phyloP scores from a whole-genome alignment of 495 filamentous ascomycete species.

The Chlorociboria aeruginascens region DNA sequence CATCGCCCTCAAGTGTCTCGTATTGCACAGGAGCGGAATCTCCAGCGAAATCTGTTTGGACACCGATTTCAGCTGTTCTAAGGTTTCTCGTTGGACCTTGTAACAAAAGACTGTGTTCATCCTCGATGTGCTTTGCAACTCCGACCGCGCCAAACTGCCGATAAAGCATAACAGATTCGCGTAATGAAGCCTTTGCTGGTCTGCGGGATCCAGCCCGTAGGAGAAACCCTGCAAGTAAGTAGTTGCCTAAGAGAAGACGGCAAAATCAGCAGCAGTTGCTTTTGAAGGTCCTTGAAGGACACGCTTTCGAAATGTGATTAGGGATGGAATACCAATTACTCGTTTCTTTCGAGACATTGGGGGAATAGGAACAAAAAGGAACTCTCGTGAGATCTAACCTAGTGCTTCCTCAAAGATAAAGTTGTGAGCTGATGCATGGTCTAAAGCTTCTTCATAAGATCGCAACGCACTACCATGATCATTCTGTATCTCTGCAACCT shows the following conservation, averaged over 20 bases:
- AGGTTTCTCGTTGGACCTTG: slow-evolving; percentile 48
- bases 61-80: slow-evolving; percentile 53
- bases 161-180: slow-evolving; percentile 64
- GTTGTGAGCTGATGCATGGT: slow-evolving; percentile 67
- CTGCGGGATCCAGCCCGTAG: slow-evolving; percentile 57
- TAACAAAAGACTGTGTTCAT: slow-evolving; percentile 60
- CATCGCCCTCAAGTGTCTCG: slow-evolving; percentile 36
- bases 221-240: slow-evolving; percentile 66
- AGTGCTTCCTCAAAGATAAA: slow-evolving; percentile 74
- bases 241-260: slow-evolving; percentile 34
- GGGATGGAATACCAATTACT: no score
- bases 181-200: slow-evolving; percentile 57
- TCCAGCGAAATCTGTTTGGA: slow-evolving; percentile 60
- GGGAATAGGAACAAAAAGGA: no score
- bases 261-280: no score
- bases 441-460: slow-evolving; percentile 63
- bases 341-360: no score
- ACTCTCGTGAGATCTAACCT: no score
- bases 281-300: no score
- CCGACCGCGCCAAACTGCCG: slow-evolving; percentile 62
- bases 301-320: no score
- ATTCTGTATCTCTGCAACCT: slow-evolving; percentile 52
- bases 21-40: slow-evolving; percentile 48
- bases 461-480: slow-evolving; percentile 49
- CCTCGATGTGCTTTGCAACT: slow-evolving; percentile 56